Percentiles rank a stretch among this genome's conserved stretches.
Evolutionary conservation across 768 basidiomycete genomes (phyloP).

Genomic region (Vararia minispora): DNA sequence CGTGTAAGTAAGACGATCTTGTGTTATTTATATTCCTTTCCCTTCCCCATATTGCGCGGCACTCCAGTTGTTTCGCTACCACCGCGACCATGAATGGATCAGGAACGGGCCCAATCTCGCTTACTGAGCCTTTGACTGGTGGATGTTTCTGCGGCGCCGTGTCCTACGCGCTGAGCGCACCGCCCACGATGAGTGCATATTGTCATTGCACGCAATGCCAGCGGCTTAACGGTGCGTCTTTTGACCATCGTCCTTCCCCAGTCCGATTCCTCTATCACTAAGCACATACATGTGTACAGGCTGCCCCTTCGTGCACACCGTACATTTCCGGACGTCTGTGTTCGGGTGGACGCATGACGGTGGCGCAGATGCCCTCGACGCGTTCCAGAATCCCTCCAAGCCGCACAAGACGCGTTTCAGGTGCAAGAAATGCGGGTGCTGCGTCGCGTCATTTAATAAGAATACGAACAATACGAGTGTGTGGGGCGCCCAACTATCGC

Average conservation of each 20-base stretch:
- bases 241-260: neutral
- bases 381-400: slow-evolving; percentile 36
- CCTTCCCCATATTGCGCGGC: too few species aligned
- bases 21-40: too few species aligned
- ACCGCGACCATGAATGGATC: too few species aligned
- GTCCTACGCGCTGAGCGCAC: slow-evolving; percentile 34
- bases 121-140: slow-evolving; percentile 22
- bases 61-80: too few species aligned
- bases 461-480: slow-evolving; percentile 39
- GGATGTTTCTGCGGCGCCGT: slow-evolving; percentile 49
- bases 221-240: slow-evolving; percentile 35
- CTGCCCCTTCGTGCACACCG: slow-evolving; percentile 50
- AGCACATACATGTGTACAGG: slow-evolving; percentile 23
- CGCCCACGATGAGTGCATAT: slow-evolving; percentile 45
- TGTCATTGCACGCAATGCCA: slow-evolving; percentile 70
- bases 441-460: slow-evolving; percentile 41
- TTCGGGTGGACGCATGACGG: slow-evolving; percentile 46
- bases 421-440: slow-evolving; percentile 50
- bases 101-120: too few species aligned
- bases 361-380: slow-evolving; percentile 31
- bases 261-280: slow-evolving; percentile 1
- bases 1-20: too few species aligned
- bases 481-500: slow-evolving; percentile 45
- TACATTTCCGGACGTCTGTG: slow-evolving; percentile 38
- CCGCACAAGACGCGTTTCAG: slow-evolving; percentile 52